Percentiles rank a stretch among this genome's conserved stretches.
phyloP scores from a whole-genome alignment of 169 alveolate species.

The Plasmodium malariae region DNA sequence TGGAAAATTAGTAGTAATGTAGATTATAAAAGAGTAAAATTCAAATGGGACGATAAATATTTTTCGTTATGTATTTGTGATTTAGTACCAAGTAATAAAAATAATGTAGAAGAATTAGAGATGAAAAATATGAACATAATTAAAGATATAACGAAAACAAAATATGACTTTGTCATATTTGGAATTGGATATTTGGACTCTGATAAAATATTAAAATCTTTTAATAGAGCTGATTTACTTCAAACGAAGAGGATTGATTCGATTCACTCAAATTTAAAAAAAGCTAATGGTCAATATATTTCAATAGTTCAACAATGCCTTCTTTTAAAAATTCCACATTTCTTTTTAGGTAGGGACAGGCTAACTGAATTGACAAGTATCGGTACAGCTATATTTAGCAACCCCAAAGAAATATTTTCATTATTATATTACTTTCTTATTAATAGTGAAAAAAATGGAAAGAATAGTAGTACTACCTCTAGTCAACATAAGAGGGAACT shows the following conservation, averaged over 20 bases:
- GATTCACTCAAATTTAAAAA: constrained; percentile 54
- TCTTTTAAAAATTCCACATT: constrained; percentile 75
- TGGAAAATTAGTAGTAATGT: background rate
- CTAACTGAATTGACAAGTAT: constrained; percentile 74
- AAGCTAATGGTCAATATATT: constrained; percentile 75
- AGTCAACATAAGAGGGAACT: background rate
- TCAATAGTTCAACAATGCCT: constrained; percentile 74
- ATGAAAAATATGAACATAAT: constrained; percentile 73
- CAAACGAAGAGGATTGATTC: constrained; percentile 64
- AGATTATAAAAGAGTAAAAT: constrained; percentile 36
- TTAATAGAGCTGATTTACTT: constrained; percentile 73
- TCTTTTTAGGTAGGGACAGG: constrained; percentile 75
- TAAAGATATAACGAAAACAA: constrained; percentile 42
- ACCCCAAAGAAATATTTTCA: constrained; percentile 66
- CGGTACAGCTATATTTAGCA: constrained; percentile 72
- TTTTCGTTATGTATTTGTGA: constrained; percentile 31
- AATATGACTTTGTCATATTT: constrained; percentile 60
- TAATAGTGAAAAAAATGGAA: constrained; percentile 26
- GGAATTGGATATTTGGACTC: constrained; percentile 77
- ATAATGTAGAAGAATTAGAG: constrained; percentile 63
- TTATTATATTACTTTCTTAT: constrained; percentile 53
- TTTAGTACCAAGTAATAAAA: constrained; percentile 51
- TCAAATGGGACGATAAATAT: constrained; percentile 64
- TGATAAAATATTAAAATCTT: constrained; percentile 73
- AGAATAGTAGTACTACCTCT: background rate